Percentiles rank a stretch among this genome's conserved stretches.
Evolutionary conservation across 2,329 filamentous ascomycete genomes (phyloP).

Genomic region (Purpureocillium takamizusanense): DNA sequence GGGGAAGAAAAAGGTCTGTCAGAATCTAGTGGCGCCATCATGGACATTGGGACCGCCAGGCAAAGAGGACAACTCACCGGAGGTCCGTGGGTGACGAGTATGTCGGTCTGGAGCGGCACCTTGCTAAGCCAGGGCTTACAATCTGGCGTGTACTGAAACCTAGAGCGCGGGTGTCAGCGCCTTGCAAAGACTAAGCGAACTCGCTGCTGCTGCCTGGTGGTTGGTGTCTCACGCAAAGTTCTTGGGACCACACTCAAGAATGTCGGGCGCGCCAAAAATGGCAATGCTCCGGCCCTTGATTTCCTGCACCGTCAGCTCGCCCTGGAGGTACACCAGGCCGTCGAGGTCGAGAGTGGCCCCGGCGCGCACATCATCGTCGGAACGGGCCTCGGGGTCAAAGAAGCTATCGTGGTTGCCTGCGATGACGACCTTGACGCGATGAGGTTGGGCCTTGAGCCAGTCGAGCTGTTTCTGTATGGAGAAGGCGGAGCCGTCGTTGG

Average conservation of each 20-base stretch:
- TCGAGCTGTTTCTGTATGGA: conserved; percentile 78
- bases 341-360: conserved; percentile 53
- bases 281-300: conserved; percentile 46
- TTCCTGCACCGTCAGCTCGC: conserved; percentile 52
- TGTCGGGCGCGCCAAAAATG: conserved; percentile 74
- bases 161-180: conserved; percentile 16
- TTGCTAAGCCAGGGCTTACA: conserved; percentile 64
- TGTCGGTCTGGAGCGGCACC: conserved; percentile 63
- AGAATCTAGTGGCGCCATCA: no score
- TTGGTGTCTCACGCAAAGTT: conserved; percentile 46
- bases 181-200: background rate
- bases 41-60: no score
- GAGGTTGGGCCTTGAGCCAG: conserved; percentile 68
- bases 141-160: conserved; percentile 62
- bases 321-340: conserved; percentile 67
- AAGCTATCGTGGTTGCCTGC: conserved; percentile 85
- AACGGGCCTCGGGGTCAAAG: conserved; percentile 61
- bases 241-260: conserved; percentile 64
- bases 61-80: conserved; percentile 36
- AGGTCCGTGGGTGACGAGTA: conserved; percentile 75
- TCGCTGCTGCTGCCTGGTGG: background rate
- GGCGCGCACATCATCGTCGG: conserved; percentile 43
- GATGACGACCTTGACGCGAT: conserved; percentile 72
- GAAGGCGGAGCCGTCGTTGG: conserved; percentile 58
- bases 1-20: background rate